phyloP scores from a whole-genome alignment of 495 filamentous ascomycete species.

The Aspergillus nanangensis region DNA sequence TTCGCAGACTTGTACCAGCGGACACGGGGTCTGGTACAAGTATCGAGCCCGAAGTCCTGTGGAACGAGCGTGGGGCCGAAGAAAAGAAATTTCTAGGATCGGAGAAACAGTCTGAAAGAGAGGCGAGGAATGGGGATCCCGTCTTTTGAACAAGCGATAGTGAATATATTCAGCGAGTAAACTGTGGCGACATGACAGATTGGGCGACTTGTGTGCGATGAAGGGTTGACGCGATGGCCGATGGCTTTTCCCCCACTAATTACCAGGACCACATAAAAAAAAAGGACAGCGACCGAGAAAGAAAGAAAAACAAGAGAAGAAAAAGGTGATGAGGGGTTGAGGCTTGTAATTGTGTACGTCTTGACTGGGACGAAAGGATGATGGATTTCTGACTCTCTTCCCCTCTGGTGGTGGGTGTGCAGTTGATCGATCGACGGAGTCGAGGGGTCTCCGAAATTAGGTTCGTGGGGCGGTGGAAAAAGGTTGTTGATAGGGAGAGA shows the following conservation, averaged over 20 bases:
- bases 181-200: conserved; percentile 30
- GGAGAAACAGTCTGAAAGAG: too few species aligned
- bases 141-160: too few species aligned
- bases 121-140: too few species aligned
- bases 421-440: conserved; percentile 24
- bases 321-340: too few species aligned
- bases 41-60: not conserved
- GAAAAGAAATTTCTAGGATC: too few species aligned
- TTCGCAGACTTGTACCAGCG: conserved; percentile 9
- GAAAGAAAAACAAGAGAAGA: too few species aligned
- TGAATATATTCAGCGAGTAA: conserved; percentile 15
- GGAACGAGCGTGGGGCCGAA: not conserved
- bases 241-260: conserved; percentile 7
- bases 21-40: conserved; percentile 7
- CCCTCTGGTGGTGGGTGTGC: conserved; percentile 8
- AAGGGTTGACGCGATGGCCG: conserved; percentile 16
- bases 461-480: conserved; percentile 29
- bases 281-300: not conserved
- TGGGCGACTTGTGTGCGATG: conserved; percentile 43
- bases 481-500: conserved; percentile 6
- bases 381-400: not conserved
- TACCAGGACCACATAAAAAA: conserved; percentile 2
- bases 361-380: not conserved
- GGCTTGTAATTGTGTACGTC: too few species aligned
- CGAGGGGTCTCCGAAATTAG: conserved; percentile 27